Evolutionary conservation across 1,139 yeast genomes (phyloP).

Genomic region (Magnusiomyces sp.): DNA sequence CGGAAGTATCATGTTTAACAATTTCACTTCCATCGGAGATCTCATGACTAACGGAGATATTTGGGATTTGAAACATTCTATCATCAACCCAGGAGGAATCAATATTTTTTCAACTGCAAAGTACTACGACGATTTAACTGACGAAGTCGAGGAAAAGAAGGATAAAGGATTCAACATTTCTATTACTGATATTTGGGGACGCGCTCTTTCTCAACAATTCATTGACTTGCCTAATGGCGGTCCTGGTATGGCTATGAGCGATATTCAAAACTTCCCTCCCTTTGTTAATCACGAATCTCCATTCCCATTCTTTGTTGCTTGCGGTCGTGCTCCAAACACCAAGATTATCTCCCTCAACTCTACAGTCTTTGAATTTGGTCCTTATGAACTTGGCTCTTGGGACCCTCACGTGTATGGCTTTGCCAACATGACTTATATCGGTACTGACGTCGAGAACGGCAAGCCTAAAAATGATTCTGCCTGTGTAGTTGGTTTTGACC

Average conservation of each 20-base stretch:
- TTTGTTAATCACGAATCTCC: constrained; percentile 70
- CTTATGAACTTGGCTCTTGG: constrained; percentile 82
- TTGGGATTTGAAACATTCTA: constrained; percentile 61
- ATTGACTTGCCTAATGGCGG: constrained; percentile 52
- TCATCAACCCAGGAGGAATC: constrained; percentile 62
- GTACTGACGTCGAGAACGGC: constrained; percentile 58
- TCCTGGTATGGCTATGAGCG: constrained; percentile 57
- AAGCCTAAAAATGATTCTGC: constrained; percentile 23
- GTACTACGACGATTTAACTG: neutral
- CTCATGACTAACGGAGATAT: constrained; percentile 54
- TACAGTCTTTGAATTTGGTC: constrained; percentile 73
- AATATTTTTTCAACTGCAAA: constrained; percentile 38
- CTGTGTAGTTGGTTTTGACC: constrained; percentile 65
- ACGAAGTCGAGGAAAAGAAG: neutral
- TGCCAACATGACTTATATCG: constrained; percentile 62
- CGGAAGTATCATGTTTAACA: constrained; percentile 73
- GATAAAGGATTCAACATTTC: neutral
- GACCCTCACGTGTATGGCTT: constrained; percentile 73
- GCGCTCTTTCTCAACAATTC: constrained; percentile 72
- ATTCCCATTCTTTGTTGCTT: constrained; percentile 80
- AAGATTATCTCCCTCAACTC: constrained; percentile 47
- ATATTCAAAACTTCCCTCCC: constrained; percentile 43
- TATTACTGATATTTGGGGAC: constrained; percentile 83
- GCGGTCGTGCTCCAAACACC: constrained; percentile 71
- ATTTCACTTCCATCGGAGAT: constrained; percentile 66